Evolutionary conservation across 805 yeast species (phyloP).

Genomic region (Saccharomycopsis fodiens): DNA sequence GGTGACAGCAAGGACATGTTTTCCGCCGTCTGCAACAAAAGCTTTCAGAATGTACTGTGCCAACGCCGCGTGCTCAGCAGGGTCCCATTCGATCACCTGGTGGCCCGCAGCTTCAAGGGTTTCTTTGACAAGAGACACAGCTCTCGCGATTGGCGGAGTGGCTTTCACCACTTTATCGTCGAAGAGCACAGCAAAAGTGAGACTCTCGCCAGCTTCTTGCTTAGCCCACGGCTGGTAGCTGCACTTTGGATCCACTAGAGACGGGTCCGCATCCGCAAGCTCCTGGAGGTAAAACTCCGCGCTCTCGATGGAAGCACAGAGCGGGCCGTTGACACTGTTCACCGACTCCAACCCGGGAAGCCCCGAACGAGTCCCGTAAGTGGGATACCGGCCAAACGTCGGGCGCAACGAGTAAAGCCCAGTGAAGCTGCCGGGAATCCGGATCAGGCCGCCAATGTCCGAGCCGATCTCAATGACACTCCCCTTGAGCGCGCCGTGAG

Average conservation of each 20-base stretch:
- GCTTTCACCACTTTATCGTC: slow-evolving; percentile 44
- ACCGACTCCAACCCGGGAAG: slow-evolving; percentile 29
- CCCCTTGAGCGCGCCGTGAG: slow-evolving; percentile 50
- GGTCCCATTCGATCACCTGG: slow-evolving; percentile 35
- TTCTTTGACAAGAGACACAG: slow-evolving; percentile 28
- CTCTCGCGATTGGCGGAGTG: slow-evolving; percentile 48
- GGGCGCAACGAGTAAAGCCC: slow-evolving; percentile 59
- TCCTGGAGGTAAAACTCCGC: slow-evolving; percentile 29
- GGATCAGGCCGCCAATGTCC: slow-evolving; percentile 66
- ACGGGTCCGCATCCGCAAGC: slow-evolving; percentile 36
- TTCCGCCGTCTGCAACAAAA: slow-evolving; percentile 31
- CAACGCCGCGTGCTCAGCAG: slow-evolving; percentile 27
- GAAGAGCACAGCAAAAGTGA: slow-evolving; percentile 39
- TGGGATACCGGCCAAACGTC: slow-evolving; percentile 45
- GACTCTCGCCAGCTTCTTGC: slow-evolving; percentile 24
- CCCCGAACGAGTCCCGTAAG: slow-evolving; percentile 24
- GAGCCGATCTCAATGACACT: slow-evolving; percentile 60
- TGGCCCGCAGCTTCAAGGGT: slow-evolving; percentile 33
- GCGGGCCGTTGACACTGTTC: slow-evolving; percentile 31
- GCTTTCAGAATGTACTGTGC: slow-evolving; percentile 24
- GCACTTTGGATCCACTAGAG: slow-evolving; percentile 42
- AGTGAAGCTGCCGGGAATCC: slow-evolving; percentile 60
- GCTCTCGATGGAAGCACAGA: slow-evolving; percentile 27
- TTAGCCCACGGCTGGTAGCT: slow-evolving; percentile 45
- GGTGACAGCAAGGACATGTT: slow-evolving; percentile 26